Evolutionary conservation across 2,329 filamentous ascomycete species (phyloP).

Genomic region (Teratosphaeria viscida): DNA sequence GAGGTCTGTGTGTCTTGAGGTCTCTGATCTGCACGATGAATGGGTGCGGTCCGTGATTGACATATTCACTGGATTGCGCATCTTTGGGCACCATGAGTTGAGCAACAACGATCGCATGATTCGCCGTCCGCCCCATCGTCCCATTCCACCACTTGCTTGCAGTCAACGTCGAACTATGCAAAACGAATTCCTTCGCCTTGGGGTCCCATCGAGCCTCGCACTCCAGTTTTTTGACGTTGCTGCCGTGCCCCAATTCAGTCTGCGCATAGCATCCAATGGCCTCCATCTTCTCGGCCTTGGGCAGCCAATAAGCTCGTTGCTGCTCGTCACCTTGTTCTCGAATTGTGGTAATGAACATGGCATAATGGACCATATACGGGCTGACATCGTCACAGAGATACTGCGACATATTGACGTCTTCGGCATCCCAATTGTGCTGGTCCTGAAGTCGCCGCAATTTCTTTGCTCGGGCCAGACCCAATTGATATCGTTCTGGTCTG

Average conservation of each 20-base stretch:
- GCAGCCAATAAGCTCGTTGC: constrained; percentile 40
- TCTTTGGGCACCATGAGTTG: constrained; percentile 38
- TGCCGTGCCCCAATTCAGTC: constrained; percentile 43
- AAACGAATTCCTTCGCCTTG: constrained; percentile 35
- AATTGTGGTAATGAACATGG: constrained; percentile 44
- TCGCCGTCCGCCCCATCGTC: constrained; percentile 43
- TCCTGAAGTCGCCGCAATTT: constrained; percentile 36
- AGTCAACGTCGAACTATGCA: constrained; percentile 43
- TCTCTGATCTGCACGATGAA: constrained; percentile 45
- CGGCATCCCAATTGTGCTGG: constrained; percentile 37
- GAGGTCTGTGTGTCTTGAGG: constrained; percentile 36
- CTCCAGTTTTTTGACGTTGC: constrained; percentile 42
- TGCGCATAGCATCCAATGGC: constrained; percentile 30
- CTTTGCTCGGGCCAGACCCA: constrained; percentile 44
- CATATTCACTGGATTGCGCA: constrained; percentile 22
- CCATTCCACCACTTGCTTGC: constrained; percentile 49
- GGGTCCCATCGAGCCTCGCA: constrained; percentile 39
- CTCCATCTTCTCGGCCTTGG: constrained; percentile 38
- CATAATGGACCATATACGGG: constrained; percentile 42
- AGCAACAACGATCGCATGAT: constrained; percentile 45
- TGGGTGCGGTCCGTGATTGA: constrained; percentile 41
- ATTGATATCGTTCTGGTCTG: constrained; percentile 41
- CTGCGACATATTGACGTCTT: constrained; percentile 42
- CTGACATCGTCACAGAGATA: constrained; percentile 45
- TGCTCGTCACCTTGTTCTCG: constrained; percentile 39